Base-by-base conservation (phyloP, 106 monocot genomes). In the Apostasia ramifera region DNA sequence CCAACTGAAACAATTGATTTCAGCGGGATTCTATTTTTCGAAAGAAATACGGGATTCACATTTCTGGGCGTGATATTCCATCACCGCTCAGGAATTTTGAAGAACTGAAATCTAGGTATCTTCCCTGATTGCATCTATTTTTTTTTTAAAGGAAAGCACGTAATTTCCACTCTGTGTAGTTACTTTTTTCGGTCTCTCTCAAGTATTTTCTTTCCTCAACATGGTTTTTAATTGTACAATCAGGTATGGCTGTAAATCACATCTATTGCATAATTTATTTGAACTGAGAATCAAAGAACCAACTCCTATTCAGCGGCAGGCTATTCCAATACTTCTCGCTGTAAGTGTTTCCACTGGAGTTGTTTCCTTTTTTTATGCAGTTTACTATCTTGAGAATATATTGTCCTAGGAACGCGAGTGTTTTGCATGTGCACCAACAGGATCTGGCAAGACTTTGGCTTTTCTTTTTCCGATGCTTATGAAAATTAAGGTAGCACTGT, bases 371-470 rank as follows among this genome's bases (percentile, higher is more conserved):
- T 44, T 70, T 54, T 12, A 1, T 66, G 9, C 48, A 37, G 4
- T 47, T 26, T 43, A 65, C 37, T 47, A 8, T 46, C 2, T 44
- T 62, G 12, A n/a, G 2, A 62, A 65, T 62, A n/a, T 40, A 8
- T 40, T 72, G 12, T 15, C 69, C 78, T 68, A 98, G 98, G 87
- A 85, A 2, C 81, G 87, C 56, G 93, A 98, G 61, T 98, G 98
- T 57, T 93, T 98, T 90, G 98, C 87, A 53, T 98, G 98, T 80
- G 98, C 98, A 8, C 98, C 98, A 42, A 98, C 98, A 45, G 97
- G 97, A 14, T 98, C 97, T 79, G 98, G 98, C 65, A 98, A 98
- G 72, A 98, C 98, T 5, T 80, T 98, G 74, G 98, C 98, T 15
- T 98, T 93, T 77, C 62, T 98, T 59, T 83, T 71, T 13, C 93